Evolutionary conservation across 2,329 filamentous ascomycete species (phyloP).

Genomic region (Balansia obtecta): DNA sequence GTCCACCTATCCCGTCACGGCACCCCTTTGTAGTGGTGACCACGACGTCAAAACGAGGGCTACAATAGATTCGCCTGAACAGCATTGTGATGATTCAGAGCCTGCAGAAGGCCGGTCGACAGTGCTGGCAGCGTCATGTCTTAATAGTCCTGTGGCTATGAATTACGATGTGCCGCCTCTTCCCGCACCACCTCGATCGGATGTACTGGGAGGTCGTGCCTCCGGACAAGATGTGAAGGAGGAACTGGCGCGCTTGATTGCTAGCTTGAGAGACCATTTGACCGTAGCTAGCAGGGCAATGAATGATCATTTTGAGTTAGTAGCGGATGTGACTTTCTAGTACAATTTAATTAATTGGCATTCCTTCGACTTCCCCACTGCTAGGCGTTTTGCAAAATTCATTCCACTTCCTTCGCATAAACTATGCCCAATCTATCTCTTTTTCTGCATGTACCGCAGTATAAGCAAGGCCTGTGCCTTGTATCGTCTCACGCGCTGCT

Average conservation of each 20-base stretch:
- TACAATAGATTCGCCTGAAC: not conserved
- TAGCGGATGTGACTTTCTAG: not conserved
- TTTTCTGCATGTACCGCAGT: too few species aligned
- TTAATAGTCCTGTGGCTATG: not conserved
- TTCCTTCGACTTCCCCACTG: too few species aligned
- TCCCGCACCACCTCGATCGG: not conserved
- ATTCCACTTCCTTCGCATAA: too few species aligned
- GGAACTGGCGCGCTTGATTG: conserved; percentile 35
- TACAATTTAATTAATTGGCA: not conserved
- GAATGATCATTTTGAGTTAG: not conserved
- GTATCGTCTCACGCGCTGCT: too few species aligned
- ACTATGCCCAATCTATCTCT: too few species aligned
- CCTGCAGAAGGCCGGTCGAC: not conserved
- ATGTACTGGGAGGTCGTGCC: conserved; percentile 5
- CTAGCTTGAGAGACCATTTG: conserved; percentile 34
- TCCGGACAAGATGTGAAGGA: conserved; percentile 13
- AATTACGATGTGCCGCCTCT: not conserved
- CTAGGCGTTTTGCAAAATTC: too few species aligned
- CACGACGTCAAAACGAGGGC: not conserved
- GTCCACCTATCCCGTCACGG: not conserved
- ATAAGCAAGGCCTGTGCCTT: too few species aligned
- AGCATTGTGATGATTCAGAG: not conserved
- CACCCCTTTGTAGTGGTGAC: not conserved
- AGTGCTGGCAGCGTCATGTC: not conserved
- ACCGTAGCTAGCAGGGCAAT: conserved; percentile 24